phyloP scores from a whole-genome alignment of 2,329 filamentous ascomycete species.

The Periconia macrospinosa region DNA sequence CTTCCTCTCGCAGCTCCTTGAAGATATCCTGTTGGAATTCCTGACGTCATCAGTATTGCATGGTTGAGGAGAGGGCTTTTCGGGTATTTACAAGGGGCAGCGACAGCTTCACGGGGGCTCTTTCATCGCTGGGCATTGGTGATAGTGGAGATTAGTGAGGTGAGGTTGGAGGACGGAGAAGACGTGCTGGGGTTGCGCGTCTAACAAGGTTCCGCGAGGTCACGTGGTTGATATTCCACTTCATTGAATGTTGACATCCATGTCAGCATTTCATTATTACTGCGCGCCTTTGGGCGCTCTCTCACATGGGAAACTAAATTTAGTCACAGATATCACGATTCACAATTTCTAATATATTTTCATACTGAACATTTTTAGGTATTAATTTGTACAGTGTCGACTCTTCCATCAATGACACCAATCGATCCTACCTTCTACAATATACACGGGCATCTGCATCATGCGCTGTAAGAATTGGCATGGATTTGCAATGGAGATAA shows the following conservation, averaged over 20 bases:
- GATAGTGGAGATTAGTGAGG: slow-evolving; percentile 17
- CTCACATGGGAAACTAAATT: background rate
- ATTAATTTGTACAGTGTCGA: too few species aligned
- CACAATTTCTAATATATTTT: too few species aligned
- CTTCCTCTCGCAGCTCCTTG: slow-evolving; percentile 69
- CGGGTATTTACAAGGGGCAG: slow-evolving; percentile 64
- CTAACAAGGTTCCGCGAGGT: slow-evolving; percentile 21
- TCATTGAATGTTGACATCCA: background rate
- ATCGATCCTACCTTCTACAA: too few species aligned
- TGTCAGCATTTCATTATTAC: too few species aligned
- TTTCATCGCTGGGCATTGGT: slow-evolving; percentile 46
- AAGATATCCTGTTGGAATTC: slow-evolving; percentile 96
- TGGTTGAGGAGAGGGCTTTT: slow-evolving; percentile 1
- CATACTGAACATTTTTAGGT: too few species aligned
- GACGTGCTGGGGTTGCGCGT: slow-evolving; percentile 22
- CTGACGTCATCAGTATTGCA: slow-evolving; percentile 41
- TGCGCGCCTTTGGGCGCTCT: too few species aligned
- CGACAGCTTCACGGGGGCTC: slow-evolving; percentile 73
- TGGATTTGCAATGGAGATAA: too few species aligned
- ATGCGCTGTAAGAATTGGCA: too few species aligned
- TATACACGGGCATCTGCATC: too few species aligned
- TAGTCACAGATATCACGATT: too few species aligned
- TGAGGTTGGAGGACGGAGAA: slow-evolving; percentile 13
- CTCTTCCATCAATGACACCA: too few species aligned
- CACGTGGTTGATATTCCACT: slow-evolving; percentile 18